Evolutionary conservation across 345 rosid species (phyloP).

Genomic region (Eucalyptus brandiana): DNA sequence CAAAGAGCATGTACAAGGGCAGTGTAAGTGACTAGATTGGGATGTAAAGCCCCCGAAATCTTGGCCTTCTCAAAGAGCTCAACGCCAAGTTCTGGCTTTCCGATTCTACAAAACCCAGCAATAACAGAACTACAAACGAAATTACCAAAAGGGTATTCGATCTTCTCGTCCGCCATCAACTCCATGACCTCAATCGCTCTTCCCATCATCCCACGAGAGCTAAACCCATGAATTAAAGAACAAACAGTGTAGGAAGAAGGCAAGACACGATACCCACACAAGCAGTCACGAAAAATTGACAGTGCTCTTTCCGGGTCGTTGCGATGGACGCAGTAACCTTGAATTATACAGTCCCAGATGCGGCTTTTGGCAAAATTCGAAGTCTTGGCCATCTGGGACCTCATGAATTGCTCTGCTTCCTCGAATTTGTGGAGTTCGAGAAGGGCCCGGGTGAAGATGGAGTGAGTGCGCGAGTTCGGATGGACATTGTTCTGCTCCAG

Average conservation of each 20-base stretch:
- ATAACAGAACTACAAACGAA: slow-evolving; percentile 63
- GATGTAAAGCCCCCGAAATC: slow-evolving; percentile 35
- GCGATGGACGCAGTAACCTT: slow-evolving; percentile 20
- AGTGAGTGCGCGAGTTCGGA: slow-evolving; percentile 20
- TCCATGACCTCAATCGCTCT: slow-evolving; percentile 54
- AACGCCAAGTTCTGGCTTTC: slow-evolving; percentile 56
- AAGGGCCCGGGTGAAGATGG: slow-evolving; percentile 34
- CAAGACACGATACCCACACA: slow-evolving; percentile 31
- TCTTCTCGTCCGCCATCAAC: slow-evolving; percentile 35
- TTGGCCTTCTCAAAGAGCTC: slow-evolving; percentile 40
- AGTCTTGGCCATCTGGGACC: slow-evolving; percentile 18
- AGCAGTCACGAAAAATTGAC: slow-evolving; percentile 27
- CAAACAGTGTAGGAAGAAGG: slow-evolving; percentile 48
- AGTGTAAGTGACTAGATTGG: slow-evolving; percentile 56
- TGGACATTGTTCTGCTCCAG: slow-evolving; percentile 13
- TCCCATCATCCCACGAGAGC: slow-evolving; percentile 32
- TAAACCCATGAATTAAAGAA: slow-evolving; percentile 45
- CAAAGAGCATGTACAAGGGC: slow-evolving; percentile 47
- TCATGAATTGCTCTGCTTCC: slow-evolving; percentile 45
- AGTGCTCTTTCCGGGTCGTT: slow-evolving; percentile 41
- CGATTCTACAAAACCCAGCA: slow-evolving; percentile 56
- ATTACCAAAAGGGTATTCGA: slow-evolving; percentile 48
- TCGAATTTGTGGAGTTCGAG: slow-evolving; percentile 41
- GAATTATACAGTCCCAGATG: slow-evolving; percentile 43
- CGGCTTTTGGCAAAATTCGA: slow-evolving; percentile 11